These are phyloP conservation scores for Entelexis paramagnoliae DNA, from an alignment of 1,139 yeast genomes.

Conservation along the genomic window DNA sequence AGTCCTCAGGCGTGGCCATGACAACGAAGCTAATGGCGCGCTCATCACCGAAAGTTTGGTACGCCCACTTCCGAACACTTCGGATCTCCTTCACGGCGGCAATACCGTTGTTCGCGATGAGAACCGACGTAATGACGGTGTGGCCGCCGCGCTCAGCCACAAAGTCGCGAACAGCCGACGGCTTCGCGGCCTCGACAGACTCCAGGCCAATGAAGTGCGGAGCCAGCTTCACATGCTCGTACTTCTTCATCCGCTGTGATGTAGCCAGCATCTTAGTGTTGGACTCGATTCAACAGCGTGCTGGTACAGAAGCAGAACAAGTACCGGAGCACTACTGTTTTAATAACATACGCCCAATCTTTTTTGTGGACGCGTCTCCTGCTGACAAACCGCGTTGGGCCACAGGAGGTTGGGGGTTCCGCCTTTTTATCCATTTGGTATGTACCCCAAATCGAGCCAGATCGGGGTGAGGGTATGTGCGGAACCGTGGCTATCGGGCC, in stretches of 20 bases:
- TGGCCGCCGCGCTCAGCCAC: conserved; percentile 86
- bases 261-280: conserved; percentile 13
- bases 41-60: conserved; percentile 94
- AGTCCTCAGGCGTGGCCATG: conserved; percentile 98
- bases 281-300: not conserved
- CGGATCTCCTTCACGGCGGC: conserved; percentile 98
- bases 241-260: conserved; percentile 21
- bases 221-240: conserved; percentile 40
- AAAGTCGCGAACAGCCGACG: conserved; percentile 68
- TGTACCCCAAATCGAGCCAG: conserved; percentile 1
- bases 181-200: conserved; percentile 61
- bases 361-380: conserved; percentile 7
- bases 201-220: conserved; percentile 72
- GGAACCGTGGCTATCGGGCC: not conserved
- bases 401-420: conserved; percentile 3
- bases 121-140: conserved; percentile 71
- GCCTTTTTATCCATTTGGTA: not conserved
- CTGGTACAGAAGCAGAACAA: not conserved
- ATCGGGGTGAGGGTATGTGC: conserved; percentile 7
- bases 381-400: conserved; percentile 9
- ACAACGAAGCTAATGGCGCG: conserved; percentile 87
- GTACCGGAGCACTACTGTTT: not conserved
- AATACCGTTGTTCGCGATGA: conserved; percentile 96
- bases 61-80: conserved; percentile 96
- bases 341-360: conserved; percentile 1